Evolutionary conservation across 2,329 filamentous ascomycete species (phyloP).

Genomic region (Triangularia verruculosa): DNA sequence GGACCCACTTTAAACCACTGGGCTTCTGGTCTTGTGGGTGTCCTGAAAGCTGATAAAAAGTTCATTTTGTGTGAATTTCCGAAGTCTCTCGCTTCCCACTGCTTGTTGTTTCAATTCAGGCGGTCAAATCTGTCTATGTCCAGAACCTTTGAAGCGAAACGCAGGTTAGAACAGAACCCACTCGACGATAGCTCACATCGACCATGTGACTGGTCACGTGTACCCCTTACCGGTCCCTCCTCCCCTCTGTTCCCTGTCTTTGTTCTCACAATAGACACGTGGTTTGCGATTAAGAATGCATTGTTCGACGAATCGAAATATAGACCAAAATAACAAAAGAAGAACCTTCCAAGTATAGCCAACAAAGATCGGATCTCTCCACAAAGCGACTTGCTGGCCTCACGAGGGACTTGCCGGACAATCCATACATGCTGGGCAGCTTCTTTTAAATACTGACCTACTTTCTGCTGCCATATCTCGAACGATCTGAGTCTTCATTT

Average conservation of each 20-base stretch:
- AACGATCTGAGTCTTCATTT: no score
- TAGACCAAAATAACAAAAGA: background rate
- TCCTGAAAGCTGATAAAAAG: slow-evolving; percentile 20
- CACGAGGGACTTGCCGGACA: no score
- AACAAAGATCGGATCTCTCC: background rate
- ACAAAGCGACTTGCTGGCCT: background rate
- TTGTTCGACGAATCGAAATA: background rate
- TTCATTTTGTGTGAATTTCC: background rate
- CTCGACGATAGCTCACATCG: background rate
- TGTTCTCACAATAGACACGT: background rate
- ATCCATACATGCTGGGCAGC: no score
- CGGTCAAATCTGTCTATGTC: background rate
- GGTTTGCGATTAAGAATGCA: background rate
- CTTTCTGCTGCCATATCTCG: no score
- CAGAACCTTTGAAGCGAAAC: background rate
- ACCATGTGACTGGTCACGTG: slow-evolving; percentile 1
- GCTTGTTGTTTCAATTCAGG: no score
- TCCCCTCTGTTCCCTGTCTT: background rate
- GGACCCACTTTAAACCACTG: slow-evolving; percentile 56
- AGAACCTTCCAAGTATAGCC: background rate
- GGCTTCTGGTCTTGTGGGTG: slow-evolving; percentile 27
- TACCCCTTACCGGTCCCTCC: background rate
- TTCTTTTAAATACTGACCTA: no score
- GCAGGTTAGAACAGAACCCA: background rate
- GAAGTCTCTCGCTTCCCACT: background rate